These are phyloP conservation scores for Volvox africanus DNA, from an alignment of 139 green algal species.

Conservation along the genomic window DNA sequence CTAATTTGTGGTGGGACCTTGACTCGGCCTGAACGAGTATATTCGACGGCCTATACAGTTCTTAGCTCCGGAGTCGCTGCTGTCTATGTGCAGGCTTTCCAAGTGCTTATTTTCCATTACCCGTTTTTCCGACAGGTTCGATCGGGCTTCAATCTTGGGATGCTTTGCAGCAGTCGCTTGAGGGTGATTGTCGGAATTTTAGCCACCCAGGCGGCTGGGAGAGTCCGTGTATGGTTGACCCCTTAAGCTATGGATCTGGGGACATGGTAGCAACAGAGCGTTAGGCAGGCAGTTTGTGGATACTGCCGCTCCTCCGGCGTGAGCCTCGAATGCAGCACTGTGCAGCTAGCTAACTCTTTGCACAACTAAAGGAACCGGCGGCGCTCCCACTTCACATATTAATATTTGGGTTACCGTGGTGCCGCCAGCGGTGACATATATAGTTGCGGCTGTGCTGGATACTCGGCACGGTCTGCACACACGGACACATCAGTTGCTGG, in stretches of 20 bases:
- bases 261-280: no score
- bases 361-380: neutral
- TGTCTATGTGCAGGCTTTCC: no score
- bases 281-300: no score
- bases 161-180: slow-evolving; percentile 18
- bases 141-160: neutral
- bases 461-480: neutral
- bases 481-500: neutral
- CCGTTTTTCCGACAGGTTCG: slow-evolving; percentile 6
- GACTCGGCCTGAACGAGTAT: no score
- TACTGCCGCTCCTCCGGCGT: no score
- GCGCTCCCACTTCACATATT: neutral
- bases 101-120: no score
- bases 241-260: no score
- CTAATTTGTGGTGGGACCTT: no score
- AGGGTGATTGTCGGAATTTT: neutral
- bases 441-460: neutral
- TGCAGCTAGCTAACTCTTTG: neutral
- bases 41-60: no score
- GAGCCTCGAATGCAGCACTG: neutral
- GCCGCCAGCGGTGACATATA: neutral
- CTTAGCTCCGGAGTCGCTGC: no score
- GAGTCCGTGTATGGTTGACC: no score
- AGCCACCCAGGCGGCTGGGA: no score
- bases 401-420: neutral